A percentile compares a stretch with the other conserved stretches of the same genome.
Conservation (phyloP, 805 yeast genomes). For the Allodekkera sacchari region DNA sequence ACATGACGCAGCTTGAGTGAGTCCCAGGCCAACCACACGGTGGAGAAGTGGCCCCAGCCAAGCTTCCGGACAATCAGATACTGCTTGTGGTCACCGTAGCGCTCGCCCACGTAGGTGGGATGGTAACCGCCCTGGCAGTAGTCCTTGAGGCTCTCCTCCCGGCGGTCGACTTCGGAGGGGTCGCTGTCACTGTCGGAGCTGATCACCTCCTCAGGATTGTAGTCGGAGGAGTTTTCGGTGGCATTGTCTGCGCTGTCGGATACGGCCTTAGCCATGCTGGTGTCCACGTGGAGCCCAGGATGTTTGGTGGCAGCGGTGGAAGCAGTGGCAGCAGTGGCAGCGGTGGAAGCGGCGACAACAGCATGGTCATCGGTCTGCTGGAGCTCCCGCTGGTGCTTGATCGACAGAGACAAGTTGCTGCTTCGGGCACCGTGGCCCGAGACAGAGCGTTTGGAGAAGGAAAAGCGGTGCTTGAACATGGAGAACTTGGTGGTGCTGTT, state of each 20-base stretch:
- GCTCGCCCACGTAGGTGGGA: constrained; percentile 50
- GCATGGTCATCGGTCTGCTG: too few relatives aligned
- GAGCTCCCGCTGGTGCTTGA: not conserved
- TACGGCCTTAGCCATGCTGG: not conserved
- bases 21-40: constrained; percentile 59
- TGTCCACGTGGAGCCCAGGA: not conserved
- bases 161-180: constrained; percentile 19
- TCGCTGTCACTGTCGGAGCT: constrained; percentile 18
- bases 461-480: not conserved
- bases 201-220: constrained; percentile 19
- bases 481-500: too few relatives aligned
- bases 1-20: constrained; percentile 33
- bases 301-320: not conserved
- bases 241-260: not conserved
- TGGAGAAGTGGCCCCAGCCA: constrained; percentile 69
- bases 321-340: too few relatives aligned
- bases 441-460: not conserved
- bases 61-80: constrained; percentile 46
- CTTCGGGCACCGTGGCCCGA: too few relatives aligned
- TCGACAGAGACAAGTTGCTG: constrained; percentile 1
- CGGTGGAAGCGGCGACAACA: too few relatives aligned
- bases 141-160: constrained; percentile 45
- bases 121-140: constrained; percentile 59
- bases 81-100: constrained; percentile 35
- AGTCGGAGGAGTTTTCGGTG: constrained; percentile 1